Conservation (phyloP, 1,139 yeast genomes). For the Scheffersomyces titani region DNA sequence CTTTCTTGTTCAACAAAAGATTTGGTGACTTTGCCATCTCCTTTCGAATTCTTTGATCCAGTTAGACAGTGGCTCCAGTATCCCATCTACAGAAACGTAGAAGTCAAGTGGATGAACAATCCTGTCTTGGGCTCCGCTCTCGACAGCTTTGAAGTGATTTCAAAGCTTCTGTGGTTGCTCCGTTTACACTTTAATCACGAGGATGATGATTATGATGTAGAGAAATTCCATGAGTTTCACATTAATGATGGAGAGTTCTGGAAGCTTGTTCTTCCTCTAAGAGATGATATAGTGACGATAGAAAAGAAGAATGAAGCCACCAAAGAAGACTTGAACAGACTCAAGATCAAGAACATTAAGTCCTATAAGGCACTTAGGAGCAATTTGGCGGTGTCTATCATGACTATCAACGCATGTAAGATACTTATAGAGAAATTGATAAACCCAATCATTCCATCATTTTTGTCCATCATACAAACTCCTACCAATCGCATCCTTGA, state of each 20-base stretch:
- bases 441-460: conserved; percentile 20
- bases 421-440: conserved; percentile 20
- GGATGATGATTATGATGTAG: neutral
- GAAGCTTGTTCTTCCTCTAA: conserved; percentile 11
- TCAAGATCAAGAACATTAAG: conserved; percentile 2
- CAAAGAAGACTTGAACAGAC: conserved; percentile 9
- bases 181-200: conserved; percentile 20
- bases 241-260: conserved; percentile 13
- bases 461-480: conserved; percentile 22
- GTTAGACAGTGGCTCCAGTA: conserved; percentile 26
- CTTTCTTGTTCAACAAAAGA: conserved; percentile 25
- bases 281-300: conserved; percentile 3
- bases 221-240: conserved; percentile 2
- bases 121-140: conserved; percentile 16
- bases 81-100: conserved; percentile 26
- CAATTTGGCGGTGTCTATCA: conserved; percentile 15
- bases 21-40: conserved; percentile 30
- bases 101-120: conserved; percentile 15
- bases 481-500: conserved; percentile 20
- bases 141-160: conserved; percentile 31
- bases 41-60: conserved; percentile 31
- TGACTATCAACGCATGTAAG: conserved; percentile 10
- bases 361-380: conserved; percentile 11
- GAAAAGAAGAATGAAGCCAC: conserved; percentile 7
- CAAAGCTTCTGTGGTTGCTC: conserved; percentile 40